Percentiles rank a stretch among this genome's conserved stretches.
phyloP scores from a whole-genome alignment of 768 basidiomycete genomes.

The Trametes meyenii region DNA sequence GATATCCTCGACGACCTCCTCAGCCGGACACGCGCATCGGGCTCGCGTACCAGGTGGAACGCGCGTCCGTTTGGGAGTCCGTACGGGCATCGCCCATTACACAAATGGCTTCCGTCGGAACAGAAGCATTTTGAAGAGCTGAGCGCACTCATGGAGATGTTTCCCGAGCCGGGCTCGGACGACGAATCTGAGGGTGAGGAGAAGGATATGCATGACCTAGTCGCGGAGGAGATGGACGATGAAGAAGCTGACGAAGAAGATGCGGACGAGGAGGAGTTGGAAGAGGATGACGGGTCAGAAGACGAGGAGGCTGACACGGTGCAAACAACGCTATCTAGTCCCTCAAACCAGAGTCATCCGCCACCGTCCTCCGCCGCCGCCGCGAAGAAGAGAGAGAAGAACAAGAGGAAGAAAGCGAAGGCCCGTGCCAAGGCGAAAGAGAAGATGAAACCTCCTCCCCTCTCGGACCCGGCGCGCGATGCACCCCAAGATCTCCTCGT shows the following conservation, averaged over 20 bases:
- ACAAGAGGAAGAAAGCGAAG: conserved; percentile 10
- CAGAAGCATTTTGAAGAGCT: conserved; percentile 12
- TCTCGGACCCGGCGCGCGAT: neutral
- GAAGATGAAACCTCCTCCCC: neutral
- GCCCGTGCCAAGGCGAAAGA: conserved; percentile 17
- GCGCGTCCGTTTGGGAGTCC: conserved; percentile 17
- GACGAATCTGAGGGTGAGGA: conserved; percentile 6
- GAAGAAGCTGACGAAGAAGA: conserved; percentile 2
- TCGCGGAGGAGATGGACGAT: neutral
- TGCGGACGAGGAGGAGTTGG: conserved; percentile 1
- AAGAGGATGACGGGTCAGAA: neutral
- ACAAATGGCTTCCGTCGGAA: conserved; percentile 5
- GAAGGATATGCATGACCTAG: neutral
- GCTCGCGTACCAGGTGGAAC: conserved; percentile 20
- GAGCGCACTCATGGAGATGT: conserved; percentile 13
- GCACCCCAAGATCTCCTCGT: conserved; percentile 19
- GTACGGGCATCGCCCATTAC: conserved; percentile 13
- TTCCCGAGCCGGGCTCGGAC: conserved; percentile 9
- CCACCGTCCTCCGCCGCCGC: neutral
- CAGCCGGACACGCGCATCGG: conserved; percentile 8
- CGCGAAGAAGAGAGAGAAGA: conserved; percentile 12
- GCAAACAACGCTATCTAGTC: neutral
- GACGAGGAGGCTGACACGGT: conserved; percentile 3
- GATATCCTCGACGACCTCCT: conserved; percentile 6
- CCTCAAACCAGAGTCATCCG: neutral